Evolutionary conservation across 2,329 filamentous ascomycete genomes (phyloP), one percentile per base, ranked within the genome.

Genomic region (Fusarium sororula): DNA sequence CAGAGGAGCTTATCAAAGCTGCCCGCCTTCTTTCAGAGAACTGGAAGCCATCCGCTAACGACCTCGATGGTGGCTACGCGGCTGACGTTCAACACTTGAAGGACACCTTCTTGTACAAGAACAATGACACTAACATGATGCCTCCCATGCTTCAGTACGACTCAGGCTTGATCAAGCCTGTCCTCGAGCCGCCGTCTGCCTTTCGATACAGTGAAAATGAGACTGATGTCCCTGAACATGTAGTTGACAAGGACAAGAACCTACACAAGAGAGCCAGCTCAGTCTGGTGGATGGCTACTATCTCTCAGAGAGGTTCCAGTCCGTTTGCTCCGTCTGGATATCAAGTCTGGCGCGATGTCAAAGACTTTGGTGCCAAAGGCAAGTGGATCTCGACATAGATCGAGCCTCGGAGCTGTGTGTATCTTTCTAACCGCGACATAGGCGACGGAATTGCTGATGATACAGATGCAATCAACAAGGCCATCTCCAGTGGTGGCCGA

Each of bases 381-480:
- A 30, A 48, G 42, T 48, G 22, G 24, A 26, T 26, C 24, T 26
- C 24, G 24, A 26, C 24, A 12, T 57, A 45, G 26, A 39, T 20
- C 1, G 12, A 10, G 17, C 11, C 22, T 45, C 7, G 9, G 20
- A 7, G 7, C 28, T 32, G 13, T 11, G 1, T 50, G 7, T 20
- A 22, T 39, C 3, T 17, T 28, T 22, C 50, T 54, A 28, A 54
- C 17, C 12, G 6, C 22, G 11, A 14, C 4, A n/a, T 8, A 59
- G 73, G 78, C n/a, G 77, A 81, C 56, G 76, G 77, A 3, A 28
- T 64, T 24, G 85, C 85, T 9, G 87, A 89, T 70, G 86, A 90
- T 68, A 90, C 89, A 7, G 86, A 82, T 30, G 89, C 89, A 8
- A 90, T 91, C 73, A 84, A 87, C 51, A 50, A 57, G 12, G 85